Conservation (phyloP, 331 rosid species). For the Spiraea crenata region DNA sequence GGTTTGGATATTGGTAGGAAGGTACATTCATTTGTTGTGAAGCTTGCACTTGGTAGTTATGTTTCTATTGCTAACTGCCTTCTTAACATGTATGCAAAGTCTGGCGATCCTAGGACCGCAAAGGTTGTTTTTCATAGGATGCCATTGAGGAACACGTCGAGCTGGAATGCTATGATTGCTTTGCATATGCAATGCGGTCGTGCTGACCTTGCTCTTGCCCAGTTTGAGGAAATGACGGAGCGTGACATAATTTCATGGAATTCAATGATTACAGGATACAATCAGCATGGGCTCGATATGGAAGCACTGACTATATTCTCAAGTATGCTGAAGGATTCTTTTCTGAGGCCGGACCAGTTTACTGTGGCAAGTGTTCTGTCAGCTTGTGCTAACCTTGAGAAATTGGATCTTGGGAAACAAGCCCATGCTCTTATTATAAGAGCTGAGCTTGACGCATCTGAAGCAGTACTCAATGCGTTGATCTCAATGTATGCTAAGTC, state of each 20-base stretch:
- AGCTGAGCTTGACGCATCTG: constrained; percentile 42
- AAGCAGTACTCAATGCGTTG: constrained; percentile 56
- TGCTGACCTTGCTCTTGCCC: constrained; percentile 53
- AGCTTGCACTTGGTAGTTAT: constrained; percentile 52
- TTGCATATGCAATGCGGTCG: constrained; percentile 59
- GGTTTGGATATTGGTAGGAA: constrained; percentile 58
- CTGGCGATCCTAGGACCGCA: constrained; percentile 56
- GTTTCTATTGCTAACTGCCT: constrained; percentile 64
- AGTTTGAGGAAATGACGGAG: constrained; percentile 59
- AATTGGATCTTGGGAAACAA: constrained; percentile 65
- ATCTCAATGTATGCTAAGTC: constrained; percentile 79
- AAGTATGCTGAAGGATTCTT: constrained; percentile 45
- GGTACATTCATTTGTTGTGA: constrained; percentile 60
- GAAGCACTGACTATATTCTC: constrained; percentile 61
- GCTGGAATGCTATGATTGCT: constrained; percentile 70
- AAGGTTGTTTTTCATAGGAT: constrained; percentile 59
- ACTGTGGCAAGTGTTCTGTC: constrained; percentile 72
- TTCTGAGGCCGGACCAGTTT: constrained; percentile 63
- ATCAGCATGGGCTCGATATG: constrained; percentile 48
- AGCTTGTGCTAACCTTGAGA: constrained; percentile 70
- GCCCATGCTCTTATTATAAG: constrained; percentile 57
- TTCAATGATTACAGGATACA: constrained; percentile 60
- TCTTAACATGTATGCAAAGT: constrained; percentile 85
- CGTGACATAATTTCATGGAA: constrained; percentile 70
- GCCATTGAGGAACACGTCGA: constrained; percentile 52